A percentile compares a stretch with the other conserved stretches of the same genome.
Evolutionary conservation across 352 stramenopile species (phyloP).

Genomic region (Pythium sp.): DNA sequence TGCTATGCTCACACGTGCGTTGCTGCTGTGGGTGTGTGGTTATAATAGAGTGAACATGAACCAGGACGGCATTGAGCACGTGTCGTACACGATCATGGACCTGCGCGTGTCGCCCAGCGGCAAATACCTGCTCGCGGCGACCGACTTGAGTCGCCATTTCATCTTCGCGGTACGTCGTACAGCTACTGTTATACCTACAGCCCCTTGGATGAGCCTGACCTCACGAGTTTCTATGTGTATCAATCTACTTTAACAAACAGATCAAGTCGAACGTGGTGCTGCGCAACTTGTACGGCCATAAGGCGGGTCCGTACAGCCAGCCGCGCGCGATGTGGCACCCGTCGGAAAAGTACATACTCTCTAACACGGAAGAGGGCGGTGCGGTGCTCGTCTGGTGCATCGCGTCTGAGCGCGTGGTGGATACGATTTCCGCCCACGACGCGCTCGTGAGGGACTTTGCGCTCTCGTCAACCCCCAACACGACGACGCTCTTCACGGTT

Average conservation of each 20-base stretch:
- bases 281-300: conserved; percentile 82
- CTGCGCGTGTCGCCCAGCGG: conserved; percentile 63
- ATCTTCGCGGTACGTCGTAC: conserved; percentile 52
- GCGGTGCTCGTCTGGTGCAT: conserved; percentile 70
- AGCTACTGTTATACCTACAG: not conserved
- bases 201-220: not conserved
- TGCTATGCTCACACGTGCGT: not conserved
- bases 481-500: conserved; percentile 47
- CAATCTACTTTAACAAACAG: conserved; percentile 20
- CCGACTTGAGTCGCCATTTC: conserved; percentile 80
- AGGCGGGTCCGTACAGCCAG: conserved; percentile 80
- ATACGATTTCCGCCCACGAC: conserved; percentile 66
- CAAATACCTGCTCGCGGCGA: conserved; percentile 80
- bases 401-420: conserved; percentile 72
- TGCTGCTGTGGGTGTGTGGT: not conserved
- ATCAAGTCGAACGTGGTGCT: conserved; percentile 61
- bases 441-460: conserved; percentile 58
- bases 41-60: conserved; percentile 80
- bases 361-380: conserved; percentile 75
- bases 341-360: conserved; percentile 83
- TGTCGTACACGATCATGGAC: conserved; percentile 88
- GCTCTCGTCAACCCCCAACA: not conserved
- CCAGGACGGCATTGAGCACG: conserved; percentile 79
- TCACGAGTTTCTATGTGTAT: conserved; percentile 9
- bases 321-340: conserved; percentile 69